A percentile compares a stretch with the other conserved stretches of the same genome.
These are phyloP conservation scores for Immersiella caudata DNA, from an alignment of 495 filamentous ascomycete species.

Conservation along the genomic window DNA sequence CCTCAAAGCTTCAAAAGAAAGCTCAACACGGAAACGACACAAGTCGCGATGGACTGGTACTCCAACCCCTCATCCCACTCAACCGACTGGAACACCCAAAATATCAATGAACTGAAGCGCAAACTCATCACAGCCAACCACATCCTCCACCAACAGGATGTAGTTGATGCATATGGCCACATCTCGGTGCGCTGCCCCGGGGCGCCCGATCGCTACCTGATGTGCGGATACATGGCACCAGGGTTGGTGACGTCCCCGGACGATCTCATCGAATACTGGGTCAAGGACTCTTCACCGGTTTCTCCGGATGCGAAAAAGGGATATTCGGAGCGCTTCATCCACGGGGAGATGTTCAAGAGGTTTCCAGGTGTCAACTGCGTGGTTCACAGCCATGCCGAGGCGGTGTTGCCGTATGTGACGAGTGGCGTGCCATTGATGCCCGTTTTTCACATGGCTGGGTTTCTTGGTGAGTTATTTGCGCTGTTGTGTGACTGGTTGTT, in stretches of 20 bases:
- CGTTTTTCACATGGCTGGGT: slow-evolving; percentile 10
- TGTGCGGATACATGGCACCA: slow-evolving; percentile 17
- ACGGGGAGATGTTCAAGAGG: slow-evolving; percentile 13
- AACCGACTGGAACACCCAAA: slow-evolving; percentile 13
- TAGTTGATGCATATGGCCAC: slow-evolving; percentile 15
- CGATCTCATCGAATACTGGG: slow-evolving; percentile 14
- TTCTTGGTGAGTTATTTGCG: not conserved
- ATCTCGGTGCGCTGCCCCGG: slow-evolving; percentile 11
- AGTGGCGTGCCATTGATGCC: slow-evolving; percentile 13
- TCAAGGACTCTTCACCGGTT: slow-evolving; percentile 3
- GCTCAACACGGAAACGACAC: no score
- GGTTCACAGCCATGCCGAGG: slow-evolving; percentile 15
- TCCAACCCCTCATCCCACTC: slow-evolving; percentile 4
- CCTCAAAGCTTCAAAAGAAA: not conserved
- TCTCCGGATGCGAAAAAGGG: slow-evolving; percentile 11
- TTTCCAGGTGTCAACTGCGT: slow-evolving; percentile 10
- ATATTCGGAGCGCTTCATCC: slow-evolving; percentile 13
- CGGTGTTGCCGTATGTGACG: slow-evolving; percentile 15
- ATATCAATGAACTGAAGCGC: slow-evolving; percentile 5
- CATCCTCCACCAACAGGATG: slow-evolving; percentile 10
- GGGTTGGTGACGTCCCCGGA: slow-evolving; percentile 11
- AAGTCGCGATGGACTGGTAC: slow-evolving; percentile 22
- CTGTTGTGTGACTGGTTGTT: not conserved
- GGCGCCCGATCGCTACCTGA: slow-evolving; percentile 7
- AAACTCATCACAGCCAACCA: slow-evolving; percentile 12